Base-by-base conservation (phyloP, 2,329 filamentous ascomycete species). In the Myriosclerotinia curreyana region DNA sequence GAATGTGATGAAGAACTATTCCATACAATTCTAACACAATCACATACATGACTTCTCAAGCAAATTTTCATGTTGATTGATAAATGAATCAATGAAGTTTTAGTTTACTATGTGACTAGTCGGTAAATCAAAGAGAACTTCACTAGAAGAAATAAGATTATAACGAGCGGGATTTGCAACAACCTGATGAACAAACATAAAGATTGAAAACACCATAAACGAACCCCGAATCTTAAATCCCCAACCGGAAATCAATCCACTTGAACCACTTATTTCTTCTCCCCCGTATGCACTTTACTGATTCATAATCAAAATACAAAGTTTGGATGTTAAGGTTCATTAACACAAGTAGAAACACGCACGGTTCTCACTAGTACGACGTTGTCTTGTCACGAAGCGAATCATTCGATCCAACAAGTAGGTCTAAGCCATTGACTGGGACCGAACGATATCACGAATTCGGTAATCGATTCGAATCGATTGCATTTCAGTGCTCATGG, bases 291-390 rank as follows among this genome's bases (percentile, higher is more conserved):
- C 28, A 31, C 11, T 44, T 8, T 25, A 25, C 46, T 7, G 22
- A n/a, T 14, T 22, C 17, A 53, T 15, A 53, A 22, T n/a, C 7
- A 12, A 36, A 20, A 40, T 22, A 17, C 8, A 22, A 53, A 53
- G 59, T 38, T 42, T 54, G 36, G 49, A 40, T 17, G 7, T 51
- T 49, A 61, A 61, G 49, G 59, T 61, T 53, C 25, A 44, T n/a
- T 1, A 40, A 22, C 20, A 40, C 28, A 36, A 61, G 49, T 25
- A 46, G 59, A 61, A 61, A 61, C 59, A 42, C 38, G 59, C 59
- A 61, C 59, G 49, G 59, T 20, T 34, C n/a, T 49, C 31, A 61
- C 22, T 34, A 52, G 38, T 46, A 38, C 36, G 49, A 54, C 49
- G 49, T 31, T 17, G 17, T 42, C 40, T 15, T 44, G 53, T 44